Evolutionary conservation across 2,329 filamentous ascomycete species (phyloP), one percentile per base, ranked within the genome.

Genomic region (Aspergillus calidoustus): DNA sequence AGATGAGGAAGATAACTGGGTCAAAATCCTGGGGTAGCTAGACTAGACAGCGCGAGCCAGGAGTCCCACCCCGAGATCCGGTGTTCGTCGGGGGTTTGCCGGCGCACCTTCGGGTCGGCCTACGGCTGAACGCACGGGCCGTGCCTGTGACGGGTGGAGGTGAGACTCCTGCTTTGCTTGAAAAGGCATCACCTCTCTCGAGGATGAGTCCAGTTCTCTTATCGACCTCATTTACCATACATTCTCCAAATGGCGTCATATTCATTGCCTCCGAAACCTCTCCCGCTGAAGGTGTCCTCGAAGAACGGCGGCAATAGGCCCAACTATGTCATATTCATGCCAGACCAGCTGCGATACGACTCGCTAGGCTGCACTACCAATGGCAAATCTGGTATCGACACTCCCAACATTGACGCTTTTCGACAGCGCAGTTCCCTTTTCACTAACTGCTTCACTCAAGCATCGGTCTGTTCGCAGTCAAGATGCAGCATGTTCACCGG

Each of bases 401-500:
- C 9, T 81, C 82, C 64, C 72, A 75, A 9, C 59, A 64, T 0
- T 66, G 71, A 0, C 22, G 48, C 54, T 9, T 61, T 61, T 47
- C 53, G 53, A 7, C 17, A 22, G 1, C 54, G 59, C 11, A 79
- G 76, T 13, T 78, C 73, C 3, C 73, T 74, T 1, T 82, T 83
- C 63, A 81, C 78, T 22, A 82, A 83, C 57, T 80, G 76, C 64
- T 83, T 78, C 68, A 70, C 73, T 0, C 81, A 83, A 60, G 80
- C 81, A 2, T 79, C 80, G 0, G 79, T 82, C 0, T 83, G 81
- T 70, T 77, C 79, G 0, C 81, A 83, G 60, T 81, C 79, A 4
- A 72, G 81, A 59, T 81, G 80, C 64, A 77, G 73, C 63, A 81
- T 83, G 74, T 83, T 82, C 59, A 83, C 80, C 0, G 81, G 80